A percentile compares a stretch with the other conserved stretches of the same genome.
phyloP scores from a whole-genome alignment of 2,329 filamentous ascomycete genomes.

The Talaromyces atroroseus region DNA sequence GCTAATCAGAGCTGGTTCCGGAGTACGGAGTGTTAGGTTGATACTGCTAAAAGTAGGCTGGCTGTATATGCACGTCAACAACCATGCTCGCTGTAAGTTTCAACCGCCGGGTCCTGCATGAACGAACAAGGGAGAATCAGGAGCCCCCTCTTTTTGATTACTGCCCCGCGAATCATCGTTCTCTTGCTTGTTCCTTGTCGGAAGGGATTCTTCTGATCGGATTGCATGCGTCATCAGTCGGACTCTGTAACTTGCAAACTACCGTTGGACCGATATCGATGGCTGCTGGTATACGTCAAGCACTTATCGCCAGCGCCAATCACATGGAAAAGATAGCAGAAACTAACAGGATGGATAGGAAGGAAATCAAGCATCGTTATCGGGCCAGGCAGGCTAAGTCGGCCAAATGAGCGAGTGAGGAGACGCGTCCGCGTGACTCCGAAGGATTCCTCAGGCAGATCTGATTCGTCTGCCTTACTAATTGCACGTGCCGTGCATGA shows the following conservation, averaged over 20 bases:
- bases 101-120: slow-evolving; percentile 9
- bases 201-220: not conserved
- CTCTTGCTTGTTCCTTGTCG: no score
- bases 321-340: no score
- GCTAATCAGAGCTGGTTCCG: not conserved
- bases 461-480: not conserved
- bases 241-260: no score
- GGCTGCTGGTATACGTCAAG: no score
- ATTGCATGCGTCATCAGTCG: not conserved
- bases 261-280: no score
- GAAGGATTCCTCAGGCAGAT: not conserved
- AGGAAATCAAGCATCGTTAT: no score
- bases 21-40: not conserved
- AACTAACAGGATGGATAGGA: no score
- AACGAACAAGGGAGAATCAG: not conserved
- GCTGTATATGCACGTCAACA: slow-evolving; percentile 7
- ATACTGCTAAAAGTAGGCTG: not conserved
- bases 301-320: no score
- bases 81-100: not conserved
- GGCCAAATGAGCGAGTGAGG: not conserved
- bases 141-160: not conserved
- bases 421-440: not conserved
- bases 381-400: no score
- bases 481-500: not conserved
- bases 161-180: no score